Evolutionary conservation across 495 filamentous ascomycete species (phyloP).

Genomic region (Trichoderma erinaceum): DNA sequence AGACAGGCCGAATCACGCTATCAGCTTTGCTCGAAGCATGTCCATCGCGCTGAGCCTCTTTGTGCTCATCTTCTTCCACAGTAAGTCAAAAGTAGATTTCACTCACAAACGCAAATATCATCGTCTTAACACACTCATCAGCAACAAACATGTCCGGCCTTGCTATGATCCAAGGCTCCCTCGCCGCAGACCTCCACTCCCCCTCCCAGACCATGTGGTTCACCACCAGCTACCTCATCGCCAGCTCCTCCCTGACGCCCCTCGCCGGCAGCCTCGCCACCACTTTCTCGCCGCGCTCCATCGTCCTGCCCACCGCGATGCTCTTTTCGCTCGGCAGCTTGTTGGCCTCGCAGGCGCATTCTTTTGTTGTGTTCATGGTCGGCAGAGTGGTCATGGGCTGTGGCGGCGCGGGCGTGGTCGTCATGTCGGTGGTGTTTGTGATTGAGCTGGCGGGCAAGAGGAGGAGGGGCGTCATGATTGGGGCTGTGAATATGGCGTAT

Average conservation of each 20-base stretch:
- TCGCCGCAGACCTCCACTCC: conserved; percentile 65
- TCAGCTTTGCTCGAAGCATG: conserved; percentile 23
- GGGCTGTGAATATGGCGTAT: conserved; percentile 51
- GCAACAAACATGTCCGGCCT: conserved; percentile 71
- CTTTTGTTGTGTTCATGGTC: conserved; percentile 54
- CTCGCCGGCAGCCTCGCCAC: conserved; percentile 59
- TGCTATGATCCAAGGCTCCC: conserved; percentile 62
- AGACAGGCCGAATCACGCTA: conserved; percentile 23
- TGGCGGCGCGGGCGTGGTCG: conserved; percentile 61
- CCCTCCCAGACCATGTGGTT: conserved; percentile 70
- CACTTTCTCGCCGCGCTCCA: conserved; percentile 59
- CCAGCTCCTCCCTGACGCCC: conserved; percentile 59
- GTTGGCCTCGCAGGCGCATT: conserved; percentile 51
- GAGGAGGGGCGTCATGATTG: conserved; percentile 62
- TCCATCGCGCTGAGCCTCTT: conserved; percentile 39
- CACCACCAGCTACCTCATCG: conserved; percentile 66
- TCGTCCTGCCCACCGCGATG: conserved; percentile 50
- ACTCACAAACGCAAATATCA: neutral
- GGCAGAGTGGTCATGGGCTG: conserved; percentile 59
- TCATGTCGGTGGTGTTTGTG: conserved; percentile 60
- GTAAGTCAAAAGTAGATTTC: conserved; percentile 19
- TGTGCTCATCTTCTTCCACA: conserved; percentile 40
- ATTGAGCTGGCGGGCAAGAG: conserved; percentile 59
- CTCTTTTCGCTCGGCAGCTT: conserved; percentile 57
- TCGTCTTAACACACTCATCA: conserved; percentile 22